Percentiles rank a stretch among this genome's conserved stretches.
Evolutionary conservation across 441 rosid genomes (phyloP).

Genomic region (Eutrema salsugineum): DNA sequence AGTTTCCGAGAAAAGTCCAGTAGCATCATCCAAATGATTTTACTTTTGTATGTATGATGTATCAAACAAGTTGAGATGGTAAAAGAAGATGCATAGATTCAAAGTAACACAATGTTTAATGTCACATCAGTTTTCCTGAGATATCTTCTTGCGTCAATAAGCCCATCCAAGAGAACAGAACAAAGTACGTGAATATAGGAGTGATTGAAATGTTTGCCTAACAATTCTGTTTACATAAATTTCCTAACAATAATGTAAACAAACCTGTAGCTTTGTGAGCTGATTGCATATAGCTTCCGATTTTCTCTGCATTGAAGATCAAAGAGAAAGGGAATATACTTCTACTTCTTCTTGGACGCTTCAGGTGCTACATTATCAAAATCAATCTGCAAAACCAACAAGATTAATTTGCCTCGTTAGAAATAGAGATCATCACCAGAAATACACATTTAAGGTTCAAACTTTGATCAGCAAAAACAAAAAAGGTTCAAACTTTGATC

Average conservation of each 20-base stretch:
- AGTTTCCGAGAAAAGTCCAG: not conserved
- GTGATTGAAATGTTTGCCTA: constrained; percentile 21
- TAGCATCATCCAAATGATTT: constrained; percentile 3
- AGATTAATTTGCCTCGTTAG: not conserved
- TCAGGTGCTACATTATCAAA: not conserved
- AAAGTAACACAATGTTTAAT: constrained; percentile 7
- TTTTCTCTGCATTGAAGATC: not conserved
- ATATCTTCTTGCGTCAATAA: not conserved
- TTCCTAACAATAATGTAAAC: too few species aligned
- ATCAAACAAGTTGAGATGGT: constrained; percentile 3
- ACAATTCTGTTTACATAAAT: not conserved
- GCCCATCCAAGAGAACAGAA: not conserved
- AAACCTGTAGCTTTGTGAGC: not conserved
- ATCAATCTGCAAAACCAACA: not conserved
- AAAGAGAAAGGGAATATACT: not conserved
- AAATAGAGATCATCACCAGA: not conserved
- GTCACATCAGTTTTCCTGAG: constrained; percentile 22
- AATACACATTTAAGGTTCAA: not conserved
- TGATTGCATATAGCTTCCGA: not conserved
- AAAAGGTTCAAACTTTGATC: not conserved
- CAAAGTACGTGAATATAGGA: not conserved
- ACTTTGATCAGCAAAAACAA: not conserved
- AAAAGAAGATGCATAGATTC: not conserved
- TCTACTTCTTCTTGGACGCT: not conserved
- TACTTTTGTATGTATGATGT: constrained; percentile 13